These are phyloP conservation scores for Glutinoglossum americanum DNA, from an alignment of 495 filamentous ascomycete genomes.

Conservation along the genomic window DNA sequence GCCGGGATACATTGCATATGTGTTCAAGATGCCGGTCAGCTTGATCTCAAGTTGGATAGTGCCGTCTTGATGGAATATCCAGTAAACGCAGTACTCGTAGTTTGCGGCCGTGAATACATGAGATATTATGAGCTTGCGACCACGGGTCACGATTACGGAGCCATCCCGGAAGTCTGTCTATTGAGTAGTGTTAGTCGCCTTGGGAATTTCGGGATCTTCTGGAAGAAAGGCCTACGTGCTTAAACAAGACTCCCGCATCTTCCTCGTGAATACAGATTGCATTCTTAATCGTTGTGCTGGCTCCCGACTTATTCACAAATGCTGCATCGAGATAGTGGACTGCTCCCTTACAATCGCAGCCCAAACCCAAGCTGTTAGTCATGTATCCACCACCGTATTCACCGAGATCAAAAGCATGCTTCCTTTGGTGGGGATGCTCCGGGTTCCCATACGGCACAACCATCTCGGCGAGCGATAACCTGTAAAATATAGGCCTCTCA, in stretches of 20 bases:
- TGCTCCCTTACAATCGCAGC: slow-evolving; percentile 87
- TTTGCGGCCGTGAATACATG: slow-evolving; percentile 94
- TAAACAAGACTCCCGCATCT: slow-evolving; percentile 82
- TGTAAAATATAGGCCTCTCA: slow-evolving; percentile 65
- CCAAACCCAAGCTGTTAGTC: slow-evolving; percentile 75
- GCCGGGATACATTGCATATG: slow-evolving; percentile 62
- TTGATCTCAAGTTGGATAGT: slow-evolving; percentile 90
- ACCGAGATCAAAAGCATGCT: slow-evolving; percentile 86
- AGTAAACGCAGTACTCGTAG: slow-evolving; percentile 91
- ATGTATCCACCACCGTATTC: slow-evolving; percentile 93
- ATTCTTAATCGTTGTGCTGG: slow-evolving; percentile 65
- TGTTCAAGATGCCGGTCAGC: slow-evolving; percentile 88
- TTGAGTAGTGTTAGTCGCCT: not conserved
- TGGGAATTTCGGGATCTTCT: no score
- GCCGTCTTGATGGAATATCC: slow-evolving; percentile 87
- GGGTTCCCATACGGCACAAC: slow-evolving; percentile 92
- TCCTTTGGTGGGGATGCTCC: slow-evolving; percentile 77
- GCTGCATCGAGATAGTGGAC: slow-evolving; percentile 81
- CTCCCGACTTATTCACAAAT: slow-evolving; percentile 66
- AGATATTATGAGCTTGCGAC: slow-evolving; percentile 68
- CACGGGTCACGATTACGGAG: slow-evolving; percentile 67
- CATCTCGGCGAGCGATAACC: slow-evolving; percentile 90
- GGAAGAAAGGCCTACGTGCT: slow-evolving; percentile 30
- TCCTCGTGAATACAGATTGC: slow-evolving; percentile 96
- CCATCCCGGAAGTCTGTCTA: slow-evolving; percentile 76